Evolutionary conservation across 1,284 basidiomycete genomes (phyloP), one percentile per base, ranked within the genome.

Genomic region (Lignosus rhinocerotis): DNA sequence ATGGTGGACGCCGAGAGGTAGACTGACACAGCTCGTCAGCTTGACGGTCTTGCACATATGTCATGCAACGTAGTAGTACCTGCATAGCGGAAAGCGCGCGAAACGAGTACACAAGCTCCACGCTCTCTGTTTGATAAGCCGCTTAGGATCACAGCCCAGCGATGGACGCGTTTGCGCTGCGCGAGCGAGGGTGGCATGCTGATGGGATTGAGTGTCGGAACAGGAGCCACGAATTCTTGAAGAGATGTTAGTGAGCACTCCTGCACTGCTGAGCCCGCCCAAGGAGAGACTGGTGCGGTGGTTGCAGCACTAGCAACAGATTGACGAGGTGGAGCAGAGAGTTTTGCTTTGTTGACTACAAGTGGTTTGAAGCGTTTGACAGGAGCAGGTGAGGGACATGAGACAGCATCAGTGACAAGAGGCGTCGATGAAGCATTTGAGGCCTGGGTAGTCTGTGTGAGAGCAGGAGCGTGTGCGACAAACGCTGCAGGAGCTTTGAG

Each of bases 81-180:
- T 72, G 87, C 84, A 70, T 89, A 89, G 55, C 87, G 81, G 68
- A 89, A 80, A 49, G 80, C 75, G 48, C 80, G 79, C 12, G 84
- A 88, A 19, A 85, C 85, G 17, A 78, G 70, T 12, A 68, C 66
- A 57, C 84, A 84, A 32, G 66, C 64, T 11, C 57, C 65, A 6
- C 85, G 72, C 54, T 84, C 82, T 46, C 66, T 51, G 16, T 75
- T 63, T 5, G 74, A 72, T 2, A 89, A 70, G 5, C 70, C 73
- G 59, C 80, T 80, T 3, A 90, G 72, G n/a, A 84, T 73, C 19
- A 88, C 56, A 5, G 87, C 77, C 72, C 84, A 82, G 2, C 63
- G 66, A n/a, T 75, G 67, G 2, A 87, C 80, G 51, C 73, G 76
- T 67, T 80, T 86, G 43, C 86, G 74, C 54, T 87, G 80, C 0